Base-by-base conservation (phyloP, 805 yeast species). In the Hanseniaspora hatyaiensis region DNA sequence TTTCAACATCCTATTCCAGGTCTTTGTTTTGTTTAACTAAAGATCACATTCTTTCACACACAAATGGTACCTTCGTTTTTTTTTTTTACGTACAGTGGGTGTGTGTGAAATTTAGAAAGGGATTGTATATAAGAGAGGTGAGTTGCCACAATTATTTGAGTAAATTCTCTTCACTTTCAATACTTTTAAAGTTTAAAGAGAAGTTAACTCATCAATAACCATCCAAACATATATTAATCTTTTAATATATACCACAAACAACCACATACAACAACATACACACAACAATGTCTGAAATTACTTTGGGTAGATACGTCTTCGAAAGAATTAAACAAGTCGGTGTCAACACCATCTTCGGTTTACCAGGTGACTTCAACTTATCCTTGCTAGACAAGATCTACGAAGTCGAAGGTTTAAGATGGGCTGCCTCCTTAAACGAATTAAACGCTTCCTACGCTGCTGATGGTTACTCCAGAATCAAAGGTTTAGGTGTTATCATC, bases 371-470 rank as follows among this genome's bases (percentile, higher is more conserved):
- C 65, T 81, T 80, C 75, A 82, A 81, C 71, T 70, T 80, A 62
- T 67, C 83, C 16, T 66, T 82, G 46, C 67, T 82, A 52, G 88
- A 82, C 60, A 77, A 81, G 60, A 71, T 82, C 58, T 78, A 80
- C 63, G 83, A 79, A 58, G 84, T 80, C 43, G 77, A 74, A 30
- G 84, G 82, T 38, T 60, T 84, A 65, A 74, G 82, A 69, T 84
- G 94, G 95, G 87, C 84, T 43, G 95, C 94, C 59, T 83, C 84
- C 64, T 83, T 92, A 62, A 84, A 85, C 66, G 94, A 84, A 69
- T 73, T 84, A 68, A 85, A 85, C 64, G 92, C 94, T 38, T 83
- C 92, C 34, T 59, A 59, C 54, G 82, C 94, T 46, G 87, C 92
- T 39, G 95, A 84, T 65, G 95, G 94, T 54, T 84, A 84, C 68